A percentile compares a stretch with the other conserved stretches of the same genome.
phyloP scores from a whole-genome alignment of 208 protist species.

The Wallacemonas rigidus region DNA sequence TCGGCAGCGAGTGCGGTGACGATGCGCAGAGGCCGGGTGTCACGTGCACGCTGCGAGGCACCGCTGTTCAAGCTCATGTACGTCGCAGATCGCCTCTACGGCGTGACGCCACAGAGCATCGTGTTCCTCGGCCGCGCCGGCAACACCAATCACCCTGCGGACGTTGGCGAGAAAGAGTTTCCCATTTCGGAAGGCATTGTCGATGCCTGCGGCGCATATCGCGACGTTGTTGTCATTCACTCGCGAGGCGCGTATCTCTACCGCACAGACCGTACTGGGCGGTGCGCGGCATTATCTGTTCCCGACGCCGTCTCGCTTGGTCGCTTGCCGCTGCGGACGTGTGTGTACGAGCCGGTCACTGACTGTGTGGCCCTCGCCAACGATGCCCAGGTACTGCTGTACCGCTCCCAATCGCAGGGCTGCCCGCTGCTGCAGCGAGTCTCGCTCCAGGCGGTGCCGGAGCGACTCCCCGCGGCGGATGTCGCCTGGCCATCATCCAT shows the following conservation, averaged over 20 bases:
- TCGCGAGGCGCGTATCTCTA: conserved; percentile 9
- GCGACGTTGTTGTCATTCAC: conserved; percentile 7
- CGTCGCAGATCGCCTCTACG: conserved; percentile 4
- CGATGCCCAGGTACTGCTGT: conserved; percentile 13
- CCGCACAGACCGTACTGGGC: conserved; percentile 13
- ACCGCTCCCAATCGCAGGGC: background rate
- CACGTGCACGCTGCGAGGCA: background rate
- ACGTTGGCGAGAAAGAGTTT: conserved; percentile 2
- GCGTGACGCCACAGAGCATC: conserved; percentile 7
- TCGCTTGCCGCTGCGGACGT: background rate
- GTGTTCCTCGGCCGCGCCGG: conserved; percentile 4
- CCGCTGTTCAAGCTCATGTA: conserved; percentile 12
- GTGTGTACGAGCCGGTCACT: background rate
- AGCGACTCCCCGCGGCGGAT: background rate
- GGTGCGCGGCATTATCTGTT: background rate
- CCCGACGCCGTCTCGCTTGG: conserved; percentile 7
- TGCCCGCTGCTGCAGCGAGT: background rate
- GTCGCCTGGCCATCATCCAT: background rate
- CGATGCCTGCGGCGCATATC: background rate
- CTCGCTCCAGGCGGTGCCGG: background rate
- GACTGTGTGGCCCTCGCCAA: conserved; percentile 10
- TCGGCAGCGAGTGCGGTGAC: background rate
- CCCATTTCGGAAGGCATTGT: conserved; percentile 11
- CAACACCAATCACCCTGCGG: background rate
- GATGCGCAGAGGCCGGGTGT: background rate